These are phyloP conservation scores for Saxispiralis lemnorum DNA, from an alignment of 495 filamentous ascomycete species.

Conservation along the genomic window DNA sequence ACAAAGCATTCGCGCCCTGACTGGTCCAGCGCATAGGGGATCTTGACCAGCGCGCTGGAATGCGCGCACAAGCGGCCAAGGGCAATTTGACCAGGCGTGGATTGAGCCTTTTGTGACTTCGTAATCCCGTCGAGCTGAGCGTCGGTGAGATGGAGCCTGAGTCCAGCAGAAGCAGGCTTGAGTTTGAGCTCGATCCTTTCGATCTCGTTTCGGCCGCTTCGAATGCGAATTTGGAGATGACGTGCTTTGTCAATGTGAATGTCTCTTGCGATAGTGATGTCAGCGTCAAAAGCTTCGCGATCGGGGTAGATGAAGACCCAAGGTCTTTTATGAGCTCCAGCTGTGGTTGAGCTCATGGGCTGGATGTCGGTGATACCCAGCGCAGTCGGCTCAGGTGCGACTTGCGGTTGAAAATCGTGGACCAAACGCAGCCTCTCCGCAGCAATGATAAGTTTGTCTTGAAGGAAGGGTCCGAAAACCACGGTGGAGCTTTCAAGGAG, in stretches of 20 bases:
- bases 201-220: slow-evolving; percentile 63
- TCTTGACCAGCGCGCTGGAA: slow-evolving; percentile 36
- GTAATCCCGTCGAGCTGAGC: slow-evolving; percentile 41
- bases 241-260: slow-evolving; percentile 64
- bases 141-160: slow-evolving; percentile 64
- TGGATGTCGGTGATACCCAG: slow-evolving; percentile 27
- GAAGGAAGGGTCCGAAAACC: slow-evolving; percentile 47
- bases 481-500: slow-evolving; percentile 38
- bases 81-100: slow-evolving; percentile 37
- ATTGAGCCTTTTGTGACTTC: not conserved
- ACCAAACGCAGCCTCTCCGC: slow-evolving; percentile 52
- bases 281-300: slow-evolving; percentile 31
- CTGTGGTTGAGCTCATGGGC: not conserved
- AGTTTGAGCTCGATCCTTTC: slow-evolving; percentile 50
- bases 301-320: slow-evolving; percentile 36
- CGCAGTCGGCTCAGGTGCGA: slow-evolving; percentile 9
- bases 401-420: slow-evolving; percentile 32
- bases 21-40: slow-evolving; percentile 78
- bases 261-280: slow-evolving; percentile 32
- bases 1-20: slow-evolving; percentile 54
- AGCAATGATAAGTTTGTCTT: slow-evolving; percentile 53
- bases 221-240: slow-evolving; percentile 53
- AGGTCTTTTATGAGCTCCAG: slow-evolving; percentile 4
- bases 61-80: slow-evolving; percentile 37
- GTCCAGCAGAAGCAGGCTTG: slow-evolving; percentile 66